phyloP scores from a whole-genome alignment of 208 protist genomes.

The Crithidia mellificae region DNA sequence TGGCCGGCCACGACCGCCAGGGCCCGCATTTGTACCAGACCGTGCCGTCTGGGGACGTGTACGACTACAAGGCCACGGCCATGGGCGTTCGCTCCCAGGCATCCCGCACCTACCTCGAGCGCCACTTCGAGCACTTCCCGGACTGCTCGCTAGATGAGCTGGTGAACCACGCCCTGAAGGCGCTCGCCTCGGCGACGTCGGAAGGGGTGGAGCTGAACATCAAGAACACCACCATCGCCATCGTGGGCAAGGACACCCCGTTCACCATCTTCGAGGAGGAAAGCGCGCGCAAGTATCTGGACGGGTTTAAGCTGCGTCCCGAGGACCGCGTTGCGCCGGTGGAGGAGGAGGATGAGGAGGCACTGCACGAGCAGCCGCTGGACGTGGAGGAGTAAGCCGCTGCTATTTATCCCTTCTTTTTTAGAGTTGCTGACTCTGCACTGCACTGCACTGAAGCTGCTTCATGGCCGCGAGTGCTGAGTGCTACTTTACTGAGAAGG shows the following conservation, averaged over 20 bases:
- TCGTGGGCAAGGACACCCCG: conserved; percentile 88
- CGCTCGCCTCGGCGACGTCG: conserved; percentile 91
- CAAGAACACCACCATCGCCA: conserved; percentile 91
- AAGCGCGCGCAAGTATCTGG: conserved; percentile 74
- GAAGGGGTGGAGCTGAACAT: conserved; percentile 91
- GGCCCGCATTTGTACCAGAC: conserved; percentile 97
- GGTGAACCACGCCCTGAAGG: conserved; percentile 93
- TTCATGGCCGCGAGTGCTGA: too few species aligned
- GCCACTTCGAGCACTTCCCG: conserved; percentile 94
- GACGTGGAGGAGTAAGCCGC: conserved; percentile 81
- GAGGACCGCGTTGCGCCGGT: conserved; percentile 69
- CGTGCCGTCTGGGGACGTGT: conserved; percentile 98
- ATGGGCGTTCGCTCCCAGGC: conserved; percentile 98
- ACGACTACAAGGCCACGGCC: conserved; percentile 97
- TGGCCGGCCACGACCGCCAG: conserved; percentile 97
- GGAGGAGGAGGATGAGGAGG: conserved; percentile 71
- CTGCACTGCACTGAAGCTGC: too few species aligned
- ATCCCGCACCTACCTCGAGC: conserved; percentile 99
- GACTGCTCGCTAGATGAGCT: conserved; percentile 87
- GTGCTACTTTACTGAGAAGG: too few species aligned
- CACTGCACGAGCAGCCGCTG: conserved; percentile 63
- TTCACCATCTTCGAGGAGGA: conserved; percentile 92
- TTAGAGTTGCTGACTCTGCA: too few species aligned
- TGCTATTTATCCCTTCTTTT: too few species aligned
- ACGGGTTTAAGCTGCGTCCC: conserved; percentile 76